A percentile compares a stretch with the other conserved stretches of the same genome.
phyloP scores from a whole-genome alignment of 805 yeast genomes.

The Teunomyces pallodes region DNA sequence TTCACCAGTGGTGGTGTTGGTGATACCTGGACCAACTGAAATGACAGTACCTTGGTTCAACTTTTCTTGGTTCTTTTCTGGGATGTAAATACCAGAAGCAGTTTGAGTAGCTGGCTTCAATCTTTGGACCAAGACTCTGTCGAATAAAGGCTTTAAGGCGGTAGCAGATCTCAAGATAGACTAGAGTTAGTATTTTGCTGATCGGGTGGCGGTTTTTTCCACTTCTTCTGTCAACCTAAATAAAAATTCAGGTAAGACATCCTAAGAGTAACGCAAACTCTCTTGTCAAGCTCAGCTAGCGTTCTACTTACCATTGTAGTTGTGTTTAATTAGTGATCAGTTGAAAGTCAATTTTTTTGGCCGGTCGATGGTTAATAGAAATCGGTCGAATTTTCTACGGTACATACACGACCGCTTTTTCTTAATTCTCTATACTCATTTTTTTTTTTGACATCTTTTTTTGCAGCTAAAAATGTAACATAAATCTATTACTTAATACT shows the following conservation, averaged over 20 bases:
- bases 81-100: constrained; percentile 88
- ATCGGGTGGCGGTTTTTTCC: too few species aligned
- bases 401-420: not conserved
- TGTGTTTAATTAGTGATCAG: not conserved
- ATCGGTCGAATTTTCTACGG: constrained; percentile 1
- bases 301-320: constrained; percentile 5
- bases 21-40: constrained; percentile 93
- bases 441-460: not conserved
- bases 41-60: constrained; percentile 88
- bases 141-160: constrained; percentile 87
- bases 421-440: not conserved
- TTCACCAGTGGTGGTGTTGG: constrained; percentile 68
- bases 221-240: too few species aligned
- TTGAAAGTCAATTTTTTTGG: not conserved
- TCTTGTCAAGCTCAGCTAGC: too few species aligned
- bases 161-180: constrained; percentile 78
- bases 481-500: constrained; percentile 5
- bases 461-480: not conserved
- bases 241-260: not conserved
- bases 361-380: not conserved
- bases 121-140: constrained; percentile 95
- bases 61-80: constrained; percentile 94
- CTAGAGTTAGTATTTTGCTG: constrained; percentile 14
- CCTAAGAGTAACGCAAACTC: not conserved
- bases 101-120: constrained; percentile 88